Evolutionary conservation across 2,329 filamentous ascomycete genomes (phyloP).

Genomic region (Leptographium wingfieldii): DNA sequence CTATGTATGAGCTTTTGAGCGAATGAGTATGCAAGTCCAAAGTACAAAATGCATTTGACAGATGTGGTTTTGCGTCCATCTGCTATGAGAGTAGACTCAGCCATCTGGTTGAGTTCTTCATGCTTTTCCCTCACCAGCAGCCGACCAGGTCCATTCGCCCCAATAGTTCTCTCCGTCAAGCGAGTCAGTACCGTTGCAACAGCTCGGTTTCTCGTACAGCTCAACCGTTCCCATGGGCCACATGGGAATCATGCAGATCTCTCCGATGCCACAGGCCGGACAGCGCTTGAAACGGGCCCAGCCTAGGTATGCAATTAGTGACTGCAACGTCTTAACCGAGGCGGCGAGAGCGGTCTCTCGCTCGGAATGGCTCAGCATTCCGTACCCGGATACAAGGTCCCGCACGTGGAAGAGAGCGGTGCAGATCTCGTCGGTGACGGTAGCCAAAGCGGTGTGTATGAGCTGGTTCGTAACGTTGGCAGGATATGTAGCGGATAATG

Average conservation of each 20-base stretch:
- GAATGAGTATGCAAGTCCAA: no score
- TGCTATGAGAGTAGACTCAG: no score
- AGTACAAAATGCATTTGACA: background rate
- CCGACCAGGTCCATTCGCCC: background rate
- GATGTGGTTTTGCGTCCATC: no score
- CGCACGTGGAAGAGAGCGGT: background rate
- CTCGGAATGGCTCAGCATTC: no score
- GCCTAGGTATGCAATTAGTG: constrained; percentile 4
- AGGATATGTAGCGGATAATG: background rate
- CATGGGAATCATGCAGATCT: background rate
- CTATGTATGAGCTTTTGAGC: no score
- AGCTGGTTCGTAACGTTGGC: background rate
- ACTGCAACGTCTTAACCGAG: background rate
- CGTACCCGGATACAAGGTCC: background rate
- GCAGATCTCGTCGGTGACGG: background rate
- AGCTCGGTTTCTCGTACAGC: background rate
- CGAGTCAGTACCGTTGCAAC: background rate
- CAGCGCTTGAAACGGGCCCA: constrained; percentile 1
- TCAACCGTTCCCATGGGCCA: background rate
- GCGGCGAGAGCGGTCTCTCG: background rate
- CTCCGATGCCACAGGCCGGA: background rate
- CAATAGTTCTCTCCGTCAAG: background rate
- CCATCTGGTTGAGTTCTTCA: no score
- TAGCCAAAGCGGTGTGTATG: constrained; percentile 3
- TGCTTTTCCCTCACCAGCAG: no score